Percentiles rank a stretch among this genome's conserved stretches.
phyloP scores from a whole-genome alignment of 2,329 filamentous ascomycete genomes.

The Alternaria postmessia region DNA sequence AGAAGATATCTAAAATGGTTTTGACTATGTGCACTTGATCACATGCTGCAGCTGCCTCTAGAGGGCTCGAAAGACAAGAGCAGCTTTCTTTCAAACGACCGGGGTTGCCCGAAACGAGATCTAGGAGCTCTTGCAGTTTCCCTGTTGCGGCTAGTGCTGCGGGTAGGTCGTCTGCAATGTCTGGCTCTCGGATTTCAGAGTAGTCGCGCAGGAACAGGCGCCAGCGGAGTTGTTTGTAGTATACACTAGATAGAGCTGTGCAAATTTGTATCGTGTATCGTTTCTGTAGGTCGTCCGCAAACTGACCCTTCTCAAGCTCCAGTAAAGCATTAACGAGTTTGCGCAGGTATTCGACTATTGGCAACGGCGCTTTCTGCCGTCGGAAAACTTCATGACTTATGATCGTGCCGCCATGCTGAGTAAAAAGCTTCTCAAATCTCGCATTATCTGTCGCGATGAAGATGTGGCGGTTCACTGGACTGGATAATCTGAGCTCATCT shows the following conservation, averaged over 20 bases:
- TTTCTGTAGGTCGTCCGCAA: background rate
- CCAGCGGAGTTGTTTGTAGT: background rate
- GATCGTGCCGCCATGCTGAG: slow-evolving; percentile 5
- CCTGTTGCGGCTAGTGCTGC: slow-evolving; percentile 2
- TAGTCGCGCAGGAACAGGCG: background rate
- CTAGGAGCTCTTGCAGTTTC: background rate
- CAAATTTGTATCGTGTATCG: slow-evolving; percentile 5
- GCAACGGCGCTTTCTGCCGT: background rate
- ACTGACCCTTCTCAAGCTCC: background rate
- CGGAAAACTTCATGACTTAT: slow-evolving; percentile 1
- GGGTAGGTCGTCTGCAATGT: background rate
- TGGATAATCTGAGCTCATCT: background rate
- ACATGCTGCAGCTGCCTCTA: slow-evolving; percentile 1
- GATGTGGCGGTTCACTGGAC: background rate
- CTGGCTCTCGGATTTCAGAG: background rate
- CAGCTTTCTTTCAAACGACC: background rate
- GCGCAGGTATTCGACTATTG: background rate
- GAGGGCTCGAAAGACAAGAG: background rate
- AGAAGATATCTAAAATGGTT: background rate
- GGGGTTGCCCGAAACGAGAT: background rate
- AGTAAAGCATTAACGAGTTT: background rate
- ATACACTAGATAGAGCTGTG: slow-evolving; percentile 3
- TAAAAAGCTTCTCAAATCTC: slow-evolving; percentile 9
- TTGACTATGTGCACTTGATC: background rate
- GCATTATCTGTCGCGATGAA: background rate